Base-by-base conservation (phyloP, 345 rosid genomes). In the Trapa incisa region DNA sequence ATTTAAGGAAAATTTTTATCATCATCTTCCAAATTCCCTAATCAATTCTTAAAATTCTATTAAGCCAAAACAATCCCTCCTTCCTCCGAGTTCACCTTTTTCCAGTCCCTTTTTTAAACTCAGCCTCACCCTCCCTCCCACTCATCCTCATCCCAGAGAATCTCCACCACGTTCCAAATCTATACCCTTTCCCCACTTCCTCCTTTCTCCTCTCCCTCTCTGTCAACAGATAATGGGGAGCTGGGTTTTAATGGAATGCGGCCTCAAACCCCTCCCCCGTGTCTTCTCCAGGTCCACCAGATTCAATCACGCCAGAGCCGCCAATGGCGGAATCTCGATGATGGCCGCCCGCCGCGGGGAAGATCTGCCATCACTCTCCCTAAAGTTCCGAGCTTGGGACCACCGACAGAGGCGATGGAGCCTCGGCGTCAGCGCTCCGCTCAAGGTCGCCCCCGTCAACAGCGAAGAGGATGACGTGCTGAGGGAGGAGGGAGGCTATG, bases 231-330 rank as follows among this genome's bases (percentile, higher is more conserved):
- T 33, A 22, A 86, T 88, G 96, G 90, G 86, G 82, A 79, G 79
- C 75, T 84, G 81, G 80, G 82, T 85, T 41, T 74, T 86, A 65
- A 80, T 89, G 65, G 87, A 87, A 86, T 86, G 89, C 79, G 93
- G 96, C 11, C 65, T 88, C 67, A 84, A 80, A 75, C 90, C 91
- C 17, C 85, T 83, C 50, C 96, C 96, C 67, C 72, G 70, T 65
- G 35, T 80, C 73, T 77, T 73, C 74, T 50, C 85, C 14, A 64
- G 71, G 74, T 84, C 79, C 9, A 2, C 75, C 74, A 75, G 78
- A 77, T 80, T 67, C 33, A 37, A 48, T 37, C 39, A 7, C 62
- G 68, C 5, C 11, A 50, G 37, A 52, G 11, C 33, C 43, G 14
- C 61, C n/a, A 54, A 67, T 54, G 61, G 47, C 37, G 37, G 63